Base-by-base conservation (phyloP, 1,139 yeast species). In the Sugiyamaella pinicola region DNA sequence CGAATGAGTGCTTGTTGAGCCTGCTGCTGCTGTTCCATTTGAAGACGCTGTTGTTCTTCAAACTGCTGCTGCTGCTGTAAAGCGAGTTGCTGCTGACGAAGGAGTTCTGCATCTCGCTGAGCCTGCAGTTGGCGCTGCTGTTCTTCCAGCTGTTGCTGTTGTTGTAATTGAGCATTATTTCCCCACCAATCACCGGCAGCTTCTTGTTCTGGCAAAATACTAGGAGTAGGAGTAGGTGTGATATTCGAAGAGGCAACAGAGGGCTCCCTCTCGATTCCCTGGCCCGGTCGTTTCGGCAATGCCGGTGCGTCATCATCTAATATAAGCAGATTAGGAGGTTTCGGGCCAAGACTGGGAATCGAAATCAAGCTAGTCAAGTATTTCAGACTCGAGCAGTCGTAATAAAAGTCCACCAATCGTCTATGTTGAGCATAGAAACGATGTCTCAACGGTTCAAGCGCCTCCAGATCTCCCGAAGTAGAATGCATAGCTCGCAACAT, bases 401-500 rank as follows among this genome's bases (percentile, higher is more conserved):
- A 88, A 72, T 88, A 93, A 63, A 93, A 89, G 61, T 89, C 95
- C 63, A 85, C 81, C 54, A 93, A 74, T 64, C 89, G 80, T 41
- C 79, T 77, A 68, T 91, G 96, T 66, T 91, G 97, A n/a, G 85
- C 76, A 60, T 79, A 79, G 65, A 83, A 91, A 55, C 95, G 77
- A 47, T 84, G 83, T 62, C 84, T 78, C 60, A 93, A 74, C 3
- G 93, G 93, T 57, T 80, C 81, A 58, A 93, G 73, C 1, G 89
- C 95, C 10, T 87, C 96, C 45, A 82, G 87, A 40, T 83, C 84
- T 42, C 85, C 88, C 51, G 91, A 79, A 60, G 87, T 84, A 58
- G 81, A 84, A 64, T 87, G 83, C 82, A 93, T 78, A 0, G 96
- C 97, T 61, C 96, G 81, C 60, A 91, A 74, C 98, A 93, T 90